Conservation (phyloP, 495 filamentous ascomycete genomes). For the Talaromyces proteolyticus region DNA sequence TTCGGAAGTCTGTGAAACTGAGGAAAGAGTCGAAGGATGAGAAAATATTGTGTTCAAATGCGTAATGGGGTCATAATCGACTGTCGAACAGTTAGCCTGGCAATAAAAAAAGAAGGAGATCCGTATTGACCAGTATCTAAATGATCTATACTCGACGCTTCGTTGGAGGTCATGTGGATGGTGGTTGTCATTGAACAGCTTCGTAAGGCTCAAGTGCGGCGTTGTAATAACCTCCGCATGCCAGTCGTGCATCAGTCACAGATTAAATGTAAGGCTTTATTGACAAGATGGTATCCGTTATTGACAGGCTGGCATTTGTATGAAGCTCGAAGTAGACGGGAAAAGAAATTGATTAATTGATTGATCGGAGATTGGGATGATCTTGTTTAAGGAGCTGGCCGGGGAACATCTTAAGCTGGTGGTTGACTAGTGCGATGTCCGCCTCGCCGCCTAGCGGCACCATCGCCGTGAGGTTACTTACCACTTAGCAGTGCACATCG, state of each 20-base stretch:
- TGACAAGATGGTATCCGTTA: neutral
- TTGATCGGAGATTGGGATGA: no score
- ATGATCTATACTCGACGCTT: constrained; percentile 27
- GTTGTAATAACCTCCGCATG: constrained; percentile 1
- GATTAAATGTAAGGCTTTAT: no score
- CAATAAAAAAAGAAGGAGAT: neutral
- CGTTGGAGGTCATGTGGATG: constrained; percentile 36
- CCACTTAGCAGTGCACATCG: no score
- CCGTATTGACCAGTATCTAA: constrained; percentile 36
- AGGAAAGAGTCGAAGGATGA: constrained; percentile 79
- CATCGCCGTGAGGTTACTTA: no score
- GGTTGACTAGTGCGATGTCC: no score
- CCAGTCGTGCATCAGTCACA: neutral
- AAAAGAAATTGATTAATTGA: no score
- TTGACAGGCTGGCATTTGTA: neutral
- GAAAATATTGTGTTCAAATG: constrained; percentile 94
- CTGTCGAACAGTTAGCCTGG: constrained; percentile 38
- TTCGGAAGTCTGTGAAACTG: constrained; percentile 63
- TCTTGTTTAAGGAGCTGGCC: no score
- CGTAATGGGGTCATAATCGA: constrained; percentile 87
- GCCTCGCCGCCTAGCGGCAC: no score
- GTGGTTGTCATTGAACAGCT: constrained; percentile 10
- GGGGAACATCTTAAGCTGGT: no score
- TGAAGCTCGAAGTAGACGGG: neutral
- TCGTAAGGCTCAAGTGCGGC: neutral